Conservation (phyloP, 169 alveolate genomes). For the Plasmodium cynomolgi region DNA sequence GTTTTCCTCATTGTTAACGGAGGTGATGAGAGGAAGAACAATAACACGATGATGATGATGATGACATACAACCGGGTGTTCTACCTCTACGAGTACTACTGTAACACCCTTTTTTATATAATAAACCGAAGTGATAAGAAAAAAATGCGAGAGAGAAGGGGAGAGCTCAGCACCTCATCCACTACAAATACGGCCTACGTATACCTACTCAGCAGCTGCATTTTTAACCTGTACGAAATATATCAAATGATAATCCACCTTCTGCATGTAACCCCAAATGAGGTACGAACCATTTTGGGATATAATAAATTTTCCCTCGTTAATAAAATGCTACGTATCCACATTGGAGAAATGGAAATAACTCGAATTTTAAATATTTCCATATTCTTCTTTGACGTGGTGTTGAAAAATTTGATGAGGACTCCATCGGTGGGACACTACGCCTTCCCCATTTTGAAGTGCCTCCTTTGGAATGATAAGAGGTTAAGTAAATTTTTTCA, state of each 20-base stretch:
- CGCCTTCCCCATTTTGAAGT: not conserved
- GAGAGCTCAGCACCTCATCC: not conserved
- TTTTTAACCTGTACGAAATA: conserved; percentile 41
- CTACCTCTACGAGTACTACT: conserved; percentile 38
- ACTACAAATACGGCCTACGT: not conserved
- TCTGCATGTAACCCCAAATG: not conserved
- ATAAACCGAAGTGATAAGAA: conserved; percentile 2
- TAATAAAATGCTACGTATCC: conserved; percentile 6
- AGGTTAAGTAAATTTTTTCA: conserved; percentile 13
- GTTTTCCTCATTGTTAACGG: not conserved
- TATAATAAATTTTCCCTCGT: conserved; percentile 5
- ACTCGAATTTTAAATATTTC: not conserved
- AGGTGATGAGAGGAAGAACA: not conserved
- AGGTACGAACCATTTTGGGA: not conserved
- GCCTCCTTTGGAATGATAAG: conserved; percentile 17
- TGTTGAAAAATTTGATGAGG: not conserved
- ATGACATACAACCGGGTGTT: conserved; percentile 14
- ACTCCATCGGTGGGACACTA: not conserved
- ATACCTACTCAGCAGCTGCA: not conserved
- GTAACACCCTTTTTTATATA: conserved; percentile 24
- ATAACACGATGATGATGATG: too few relatives aligned
- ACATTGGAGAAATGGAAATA: not conserved
- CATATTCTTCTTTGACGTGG: not conserved
- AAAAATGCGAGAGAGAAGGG: not conserved
- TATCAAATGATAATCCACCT: conserved; percentile 2